Conservation (phyloP, 208 protist species). For the Sergeia podlipaevii region DNA sequence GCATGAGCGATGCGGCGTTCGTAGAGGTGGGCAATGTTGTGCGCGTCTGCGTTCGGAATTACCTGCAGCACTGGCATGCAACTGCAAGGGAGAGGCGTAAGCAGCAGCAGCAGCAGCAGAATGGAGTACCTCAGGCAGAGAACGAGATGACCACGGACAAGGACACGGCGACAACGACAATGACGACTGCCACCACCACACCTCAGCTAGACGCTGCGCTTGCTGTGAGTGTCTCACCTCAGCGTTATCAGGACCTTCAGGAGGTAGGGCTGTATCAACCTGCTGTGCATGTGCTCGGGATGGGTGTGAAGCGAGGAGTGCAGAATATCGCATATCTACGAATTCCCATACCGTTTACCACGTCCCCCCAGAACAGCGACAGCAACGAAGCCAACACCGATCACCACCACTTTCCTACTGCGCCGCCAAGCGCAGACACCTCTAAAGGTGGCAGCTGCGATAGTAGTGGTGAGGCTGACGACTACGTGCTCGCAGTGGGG, state of each 20-base stretch:
- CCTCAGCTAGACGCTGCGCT: background rate
- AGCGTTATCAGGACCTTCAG: no score
- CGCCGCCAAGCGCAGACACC: background rate
- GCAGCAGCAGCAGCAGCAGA: background rate
- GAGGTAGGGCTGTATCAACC: no score
- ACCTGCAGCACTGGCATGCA: conserved; percentile 24
- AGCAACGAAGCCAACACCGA: background rate
- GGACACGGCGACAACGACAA: background rate
- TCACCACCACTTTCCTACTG: background rate
- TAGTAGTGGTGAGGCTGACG: background rate
- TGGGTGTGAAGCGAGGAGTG: no score
- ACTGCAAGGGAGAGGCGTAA: background rate
- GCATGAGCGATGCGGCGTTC: conserved; percentile 16
- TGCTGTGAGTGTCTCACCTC: conserved; percentile 3
- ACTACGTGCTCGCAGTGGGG: conserved; percentile 46
- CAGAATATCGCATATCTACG: conserved; percentile 69
- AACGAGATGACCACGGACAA: background rate
- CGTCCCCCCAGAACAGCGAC: background rate
- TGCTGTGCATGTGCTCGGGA: no score
- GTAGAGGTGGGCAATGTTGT: conserved; percentile 48
- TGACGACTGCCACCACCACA: background rate
- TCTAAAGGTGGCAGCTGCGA: background rate
- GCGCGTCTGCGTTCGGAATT: conserved; percentile 58
- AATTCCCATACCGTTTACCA: conserved; percentile 22
- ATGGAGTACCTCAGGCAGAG: background rate